Conservation (phyloP, 352 stramenopile genomes). For the Phytopythium kandeliae region DNA sequence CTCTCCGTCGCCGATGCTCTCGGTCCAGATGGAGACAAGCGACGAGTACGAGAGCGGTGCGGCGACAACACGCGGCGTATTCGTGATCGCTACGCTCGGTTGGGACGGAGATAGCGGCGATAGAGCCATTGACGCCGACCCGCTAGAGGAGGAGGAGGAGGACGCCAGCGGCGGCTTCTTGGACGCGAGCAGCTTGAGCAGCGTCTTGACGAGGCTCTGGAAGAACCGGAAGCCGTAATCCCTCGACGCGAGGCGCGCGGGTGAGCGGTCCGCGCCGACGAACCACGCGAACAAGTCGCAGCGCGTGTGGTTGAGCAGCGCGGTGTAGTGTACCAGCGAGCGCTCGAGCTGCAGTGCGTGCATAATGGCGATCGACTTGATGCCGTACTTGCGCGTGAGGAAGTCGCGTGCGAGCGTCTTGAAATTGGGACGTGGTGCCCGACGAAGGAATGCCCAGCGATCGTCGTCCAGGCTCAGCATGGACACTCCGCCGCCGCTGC, state of each 20-base stretch:
- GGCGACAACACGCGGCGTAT: too few relatives aligned
- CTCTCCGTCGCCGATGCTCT: slow-evolving; percentile 67
- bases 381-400: slow-evolving; percentile 62
- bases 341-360: slow-evolving; percentile 63
- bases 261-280: slow-evolving; percentile 41
- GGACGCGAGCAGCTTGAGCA: slow-evolving; percentile 24
- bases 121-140: neutral
- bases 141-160: slow-evolving; percentile 6
- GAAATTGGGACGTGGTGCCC: slow-evolving; percentile 26
- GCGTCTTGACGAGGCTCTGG: slow-evolving; percentile 37
- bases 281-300: slow-evolving; percentile 71
- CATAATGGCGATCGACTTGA: slow-evolving; percentile 70
- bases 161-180: slow-evolving; percentile 22
- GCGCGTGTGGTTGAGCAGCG: slow-evolving; percentile 37
- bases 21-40: slow-evolving; percentile 47
- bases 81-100: neutral
- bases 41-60: slow-evolving; percentile 26
- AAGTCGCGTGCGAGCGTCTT: slow-evolving; percentile 57
- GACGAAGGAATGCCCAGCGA: slow-evolving; percentile 29
- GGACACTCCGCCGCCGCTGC: slow-evolving; percentile 8
- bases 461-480: slow-evolving; percentile 20
- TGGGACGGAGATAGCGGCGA: neutral
- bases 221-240: slow-evolving; percentile 61
- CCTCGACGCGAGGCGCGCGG: slow-evolving; percentile 23
- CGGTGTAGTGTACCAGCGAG: slow-evolving; percentile 49